Evolutionary conservation across 768 basidiomycete species (phyloP).

Genomic region (Rhodosporidiobolus sp.): DNA sequence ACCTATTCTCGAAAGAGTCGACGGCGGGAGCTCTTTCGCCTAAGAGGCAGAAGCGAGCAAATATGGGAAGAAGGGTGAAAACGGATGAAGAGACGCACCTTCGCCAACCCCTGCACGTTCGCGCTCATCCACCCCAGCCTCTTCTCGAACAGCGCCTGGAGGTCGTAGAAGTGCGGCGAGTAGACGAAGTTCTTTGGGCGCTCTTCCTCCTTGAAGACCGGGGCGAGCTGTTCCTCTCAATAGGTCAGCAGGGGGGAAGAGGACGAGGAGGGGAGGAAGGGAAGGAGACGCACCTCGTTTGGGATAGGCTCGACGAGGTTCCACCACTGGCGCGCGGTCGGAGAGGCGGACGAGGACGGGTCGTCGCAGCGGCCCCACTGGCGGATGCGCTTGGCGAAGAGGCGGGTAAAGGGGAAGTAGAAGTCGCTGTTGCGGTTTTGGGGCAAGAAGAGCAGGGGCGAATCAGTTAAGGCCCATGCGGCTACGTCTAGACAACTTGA

Average conservation of each 20-base stretch:
- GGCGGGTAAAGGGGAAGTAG: constrained; percentile 71
- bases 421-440: constrained; percentile 56
- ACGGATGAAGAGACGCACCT: constrained; percentile 54
- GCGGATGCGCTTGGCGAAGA: constrained; percentile 63
- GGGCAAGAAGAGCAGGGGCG: no score
- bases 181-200: constrained; percentile 65
- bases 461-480: not conserved
- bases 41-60: no score
- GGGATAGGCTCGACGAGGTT: constrained; percentile 83
- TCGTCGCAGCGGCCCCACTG: constrained; percentile 45
- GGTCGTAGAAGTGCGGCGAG: constrained; percentile 85
- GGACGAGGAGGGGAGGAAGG: not conserved
- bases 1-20: no score
- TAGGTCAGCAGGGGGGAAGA: no score
- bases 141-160: constrained; percentile 81
- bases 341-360: constrained; percentile 39
- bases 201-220: constrained; percentile 67
- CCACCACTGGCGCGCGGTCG: constrained; percentile 56
- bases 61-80: not conserved
- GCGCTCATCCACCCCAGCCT: constrained; percentile 77
- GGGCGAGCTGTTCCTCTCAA: constrained; percentile 60
- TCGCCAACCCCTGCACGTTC: constrained; percentile 87
- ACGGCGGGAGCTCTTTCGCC: no score
- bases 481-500: no score
- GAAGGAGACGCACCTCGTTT: constrained; percentile 65